Percentiles rank a stretch among this genome's conserved stretches.
Conservation (phyloP, 352 stramenopile species). For the Phytopythium chamaehyphon region DNA sequence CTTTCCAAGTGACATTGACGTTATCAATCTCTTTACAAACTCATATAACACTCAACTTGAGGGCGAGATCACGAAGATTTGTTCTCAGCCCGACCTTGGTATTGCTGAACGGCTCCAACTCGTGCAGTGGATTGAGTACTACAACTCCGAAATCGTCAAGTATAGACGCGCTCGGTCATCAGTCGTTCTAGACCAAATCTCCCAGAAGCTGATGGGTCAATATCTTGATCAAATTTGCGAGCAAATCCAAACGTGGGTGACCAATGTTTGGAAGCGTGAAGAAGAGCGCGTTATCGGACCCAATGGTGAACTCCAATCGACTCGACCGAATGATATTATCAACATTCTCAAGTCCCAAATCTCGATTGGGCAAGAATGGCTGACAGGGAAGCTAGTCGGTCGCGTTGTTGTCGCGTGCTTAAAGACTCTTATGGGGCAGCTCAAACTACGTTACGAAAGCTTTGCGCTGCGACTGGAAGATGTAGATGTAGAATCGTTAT, state of each 20-base stretch:
- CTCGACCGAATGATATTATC: conserved; percentile 80
- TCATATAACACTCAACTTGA: conserved; percentile 80
- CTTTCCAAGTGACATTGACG: conserved; percentile 75
- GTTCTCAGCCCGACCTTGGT: conserved; percentile 49
- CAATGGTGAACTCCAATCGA: conserved; percentile 65
- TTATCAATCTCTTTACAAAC: conserved; percentile 69
- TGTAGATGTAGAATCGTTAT: conserved; percentile 70
- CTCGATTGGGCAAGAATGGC: conserved; percentile 78
- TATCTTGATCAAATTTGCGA: conserved; percentile 76
- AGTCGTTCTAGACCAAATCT: conserved; percentile 56
- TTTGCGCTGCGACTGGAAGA: conserved; percentile 40
- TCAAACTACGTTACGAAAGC: conserved; percentile 65
- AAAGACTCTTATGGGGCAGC: conserved; percentile 62
- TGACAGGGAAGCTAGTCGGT: conserved; percentile 58
- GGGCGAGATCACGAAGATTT: conserved; percentile 59
- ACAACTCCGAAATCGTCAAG: conserved; percentile 83
- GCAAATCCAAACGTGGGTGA: conserved; percentile 82
- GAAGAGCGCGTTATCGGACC: conserved; percentile 61
- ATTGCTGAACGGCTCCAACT: conserved; percentile 75
- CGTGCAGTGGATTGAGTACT: conserved; percentile 88
- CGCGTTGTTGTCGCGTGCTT: conserved; percentile 71
- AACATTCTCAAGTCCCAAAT: conserved; percentile 88
- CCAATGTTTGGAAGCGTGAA: conserved; percentile 81
- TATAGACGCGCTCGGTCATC: conserved; percentile 74
- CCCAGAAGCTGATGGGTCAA: conserved; percentile 66